These are phyloP conservation scores for Arthrocladium fulminans DNA, from an alignment of 2,329 filamentous ascomycete species.

Conservation along the genomic window DNA sequence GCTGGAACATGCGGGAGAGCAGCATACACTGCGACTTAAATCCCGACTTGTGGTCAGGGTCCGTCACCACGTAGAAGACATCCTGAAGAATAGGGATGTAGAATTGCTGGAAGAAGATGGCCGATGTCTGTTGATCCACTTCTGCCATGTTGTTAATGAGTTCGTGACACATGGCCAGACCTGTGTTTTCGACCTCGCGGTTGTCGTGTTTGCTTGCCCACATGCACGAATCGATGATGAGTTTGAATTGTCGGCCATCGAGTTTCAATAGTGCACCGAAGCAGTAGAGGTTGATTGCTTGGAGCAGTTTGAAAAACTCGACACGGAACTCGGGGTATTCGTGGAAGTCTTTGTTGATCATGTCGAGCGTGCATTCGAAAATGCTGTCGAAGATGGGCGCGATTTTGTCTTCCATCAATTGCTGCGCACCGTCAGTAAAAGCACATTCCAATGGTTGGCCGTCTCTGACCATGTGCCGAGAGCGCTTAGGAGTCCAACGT, in stretches of 20 bases:
- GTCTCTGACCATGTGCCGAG: slow-evolving; percentile 42
- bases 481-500: slow-evolving; percentile 51
- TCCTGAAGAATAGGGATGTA: slow-evolving; percentile 93
- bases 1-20: slow-evolving; percentile 90
- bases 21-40: slow-evolving; percentile 97
- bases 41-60: slow-evolving; percentile 95
- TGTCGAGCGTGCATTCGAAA: slow-evolving; percentile 95
- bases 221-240: slow-evolving; percentile 98
- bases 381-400: slow-evolving; percentile 97
- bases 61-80: slow-evolving; percentile 95
- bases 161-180: slow-evolving; percentile 95
- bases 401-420: slow-evolving; percentile 96
- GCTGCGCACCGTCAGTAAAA: slow-evolving; percentile 44
- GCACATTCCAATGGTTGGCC: slow-evolving; percentile 19
- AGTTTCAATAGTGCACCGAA: slow-evolving; percentile 92
- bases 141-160: slow-evolving; percentile 96
- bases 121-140: slow-evolving; percentile 74
- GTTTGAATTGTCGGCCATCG: slow-evolving; percentile 95
- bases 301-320: slow-evolving; percentile 96
- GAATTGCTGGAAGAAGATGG: slow-evolving; percentile 96
- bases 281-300: slow-evolving; percentile 93
- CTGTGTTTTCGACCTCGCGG: slow-evolving; percentile 90
- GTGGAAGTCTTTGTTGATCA: slow-evolving; percentile 99
- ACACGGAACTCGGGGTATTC: slow-evolving; percentile 98
- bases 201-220: slow-evolving; percentile 99